Conservation (phyloP, 2,329 filamentous ascomycete species). For the Ceratocystis lukuohia region DNA sequence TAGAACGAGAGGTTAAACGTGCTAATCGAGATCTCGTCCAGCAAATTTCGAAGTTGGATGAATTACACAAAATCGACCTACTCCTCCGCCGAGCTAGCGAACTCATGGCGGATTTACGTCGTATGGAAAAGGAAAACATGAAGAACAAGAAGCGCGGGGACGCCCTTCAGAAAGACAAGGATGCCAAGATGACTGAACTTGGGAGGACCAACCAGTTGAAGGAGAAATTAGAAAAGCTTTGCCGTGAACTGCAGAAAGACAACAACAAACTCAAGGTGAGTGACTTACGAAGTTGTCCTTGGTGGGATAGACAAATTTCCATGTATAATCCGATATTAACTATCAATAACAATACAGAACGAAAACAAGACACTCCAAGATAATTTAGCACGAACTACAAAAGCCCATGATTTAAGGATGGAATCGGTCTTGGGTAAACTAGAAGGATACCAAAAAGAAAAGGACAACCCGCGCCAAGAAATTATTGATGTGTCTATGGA, state of each 20-base stretch:
- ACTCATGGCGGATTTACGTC: conserved; percentile 86
- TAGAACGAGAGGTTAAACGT: conserved; percentile 87
- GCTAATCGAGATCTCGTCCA: conserved; percentile 82
- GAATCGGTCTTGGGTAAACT: conserved; percentile 69
- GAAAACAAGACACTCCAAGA: conserved; percentile 89
- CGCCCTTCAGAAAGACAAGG: conserved; percentile 90
- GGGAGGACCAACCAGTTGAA: conserved; percentile 84
- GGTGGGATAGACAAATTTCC: neutral
- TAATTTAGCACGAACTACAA: conserved; percentile 67
- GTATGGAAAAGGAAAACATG: conserved; percentile 80
- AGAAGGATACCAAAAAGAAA: conserved; percentile 76
- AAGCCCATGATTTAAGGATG: conserved; percentile 74
- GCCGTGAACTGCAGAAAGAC: conserved; percentile 84
- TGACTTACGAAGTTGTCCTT: neutral
- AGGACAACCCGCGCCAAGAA: conserved; percentile 67
- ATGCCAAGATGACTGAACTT: conserved; percentile 73
- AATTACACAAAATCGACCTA: conserved; percentile 80
- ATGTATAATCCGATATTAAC: neutral
- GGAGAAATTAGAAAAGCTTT: conserved; percentile 93
- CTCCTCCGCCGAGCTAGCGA: conserved; percentile 86
- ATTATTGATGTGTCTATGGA: conserved; percentile 78
- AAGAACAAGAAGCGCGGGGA: conserved; percentile 95
- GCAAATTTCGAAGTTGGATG: conserved; percentile 81
- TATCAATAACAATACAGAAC: conserved; percentile 38
- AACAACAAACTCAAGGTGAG: conserved; percentile 95